Percentiles rank a stretch among this genome's conserved stretches.
These are phyloP conservation scores for Leptographium galeiforme DNA, from an alignment of 2,329 filamentous ascomycete species.

Conservation along the genomic window DNA sequence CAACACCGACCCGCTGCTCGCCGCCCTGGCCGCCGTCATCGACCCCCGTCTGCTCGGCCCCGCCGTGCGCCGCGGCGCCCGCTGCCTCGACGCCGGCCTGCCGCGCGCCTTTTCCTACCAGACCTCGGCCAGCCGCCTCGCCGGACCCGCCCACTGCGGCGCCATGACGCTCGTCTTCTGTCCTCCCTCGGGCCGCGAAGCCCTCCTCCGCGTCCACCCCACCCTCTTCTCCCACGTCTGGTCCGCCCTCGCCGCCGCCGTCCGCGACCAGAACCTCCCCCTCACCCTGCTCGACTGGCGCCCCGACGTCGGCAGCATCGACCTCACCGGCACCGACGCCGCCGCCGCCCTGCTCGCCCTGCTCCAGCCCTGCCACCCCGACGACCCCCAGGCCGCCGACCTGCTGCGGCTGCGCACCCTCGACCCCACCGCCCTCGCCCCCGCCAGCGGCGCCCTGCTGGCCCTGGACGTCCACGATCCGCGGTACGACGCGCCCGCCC, in stretches of 20 bases:
- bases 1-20: not conserved
- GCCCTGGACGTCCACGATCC: conserved; percentile 67
- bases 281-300: conserved; percentile 56
- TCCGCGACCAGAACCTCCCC: conserved; percentile 44
- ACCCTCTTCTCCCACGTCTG: conserved; percentile 62
- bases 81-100: conserved; percentile 9
- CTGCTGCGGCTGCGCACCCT: conserved; percentile 39
- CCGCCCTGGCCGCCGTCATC: conserved; percentile 6
- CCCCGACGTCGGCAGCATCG: conserved; percentile 50
- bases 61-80: conserved; percentile 1
- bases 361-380: conserved; percentile 32
- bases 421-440: conserved; percentile 52
- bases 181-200: not conserved
- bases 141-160: conserved; percentile 9
- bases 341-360: conserved; percentile 64
- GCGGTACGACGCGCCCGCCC: conserved; percentile 62
- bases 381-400: conserved; percentile 26
- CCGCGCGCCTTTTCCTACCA: conserved; percentile 11
- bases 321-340: conserved; percentile 53
- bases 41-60: conserved; percentile 5
- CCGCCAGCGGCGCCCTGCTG: conserved; percentile 59
- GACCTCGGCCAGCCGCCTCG: not conserved
- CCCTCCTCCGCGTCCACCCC: conserved; percentile 48
- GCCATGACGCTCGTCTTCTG: conserved; percentile 8
- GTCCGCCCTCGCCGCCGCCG: conserved; percentile 43